phyloP scores from a whole-genome alignment of 2,329 filamentous ascomycete species.

The Clarireedia paspali region DNA sequence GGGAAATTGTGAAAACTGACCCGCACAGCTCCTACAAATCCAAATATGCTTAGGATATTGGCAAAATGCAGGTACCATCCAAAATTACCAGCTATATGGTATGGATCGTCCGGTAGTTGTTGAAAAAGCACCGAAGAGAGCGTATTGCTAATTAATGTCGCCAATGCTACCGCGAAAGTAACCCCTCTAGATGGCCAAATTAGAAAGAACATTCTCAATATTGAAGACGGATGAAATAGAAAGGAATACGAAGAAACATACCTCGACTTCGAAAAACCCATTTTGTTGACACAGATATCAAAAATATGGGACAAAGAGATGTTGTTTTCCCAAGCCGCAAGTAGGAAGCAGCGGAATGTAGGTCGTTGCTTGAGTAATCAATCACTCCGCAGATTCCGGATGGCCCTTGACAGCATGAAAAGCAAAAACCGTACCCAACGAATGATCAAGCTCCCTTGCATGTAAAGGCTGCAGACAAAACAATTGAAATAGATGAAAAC shows the following conservation, averaged over 20 bases:
- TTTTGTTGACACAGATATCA: not conserved
- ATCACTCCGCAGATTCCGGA: not conserved
- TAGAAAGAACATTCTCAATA: not conserved
- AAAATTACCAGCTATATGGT: constrained; percentile 28
- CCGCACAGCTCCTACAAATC: constrained; percentile 35
- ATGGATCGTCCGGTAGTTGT: constrained; percentile 29
- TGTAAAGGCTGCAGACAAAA: too few species aligned
- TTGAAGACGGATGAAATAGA: not conserved
- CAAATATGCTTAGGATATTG: constrained; percentile 33
- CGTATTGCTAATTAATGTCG: constrained; percentile 25
- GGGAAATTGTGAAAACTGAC: constrained; percentile 26
- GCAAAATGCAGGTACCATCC: constrained; percentile 34
- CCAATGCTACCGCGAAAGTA: constrained; percentile 21
- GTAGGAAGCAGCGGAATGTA: not conserved
- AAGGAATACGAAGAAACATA: not conserved
- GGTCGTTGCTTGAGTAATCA: not conserved
- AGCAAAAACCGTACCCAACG: too few species aligned
- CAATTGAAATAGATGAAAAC: too few species aligned
- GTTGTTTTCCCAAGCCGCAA: not conserved
- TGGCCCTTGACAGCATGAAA: too few species aligned
- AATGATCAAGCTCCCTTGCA: too few species aligned
- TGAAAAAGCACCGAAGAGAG: constrained; percentile 26
- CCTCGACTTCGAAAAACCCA: not conserved
- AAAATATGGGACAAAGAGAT: not conserved
- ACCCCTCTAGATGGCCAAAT: not conserved